Conservation (phyloP, 2,329 filamentous ascomycete species). For the Tolypocladium album region DNA sequence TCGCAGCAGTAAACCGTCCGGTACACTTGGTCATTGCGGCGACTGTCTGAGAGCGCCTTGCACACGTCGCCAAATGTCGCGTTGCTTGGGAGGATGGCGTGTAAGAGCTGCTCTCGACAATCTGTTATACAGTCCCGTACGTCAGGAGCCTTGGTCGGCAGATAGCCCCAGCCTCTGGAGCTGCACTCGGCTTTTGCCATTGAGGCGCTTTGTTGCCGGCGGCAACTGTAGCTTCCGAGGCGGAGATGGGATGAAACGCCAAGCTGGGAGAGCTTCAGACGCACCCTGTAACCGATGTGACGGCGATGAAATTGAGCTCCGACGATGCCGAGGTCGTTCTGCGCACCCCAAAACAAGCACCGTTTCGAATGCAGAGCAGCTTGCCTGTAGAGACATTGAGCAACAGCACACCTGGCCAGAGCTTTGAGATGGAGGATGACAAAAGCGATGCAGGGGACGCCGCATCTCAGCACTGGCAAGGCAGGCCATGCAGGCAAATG, state of each 20-base stretch:
- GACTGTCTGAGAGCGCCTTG: slow-evolving; percentile 15
- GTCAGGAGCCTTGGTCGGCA: slow-evolving; percentile 17
- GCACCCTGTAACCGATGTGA: not conserved
- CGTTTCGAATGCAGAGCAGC: not conserved
- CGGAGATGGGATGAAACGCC: not conserved
- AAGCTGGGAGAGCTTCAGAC: not conserved
- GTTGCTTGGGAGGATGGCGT: slow-evolving; percentile 12
- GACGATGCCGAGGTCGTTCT: not conserved
- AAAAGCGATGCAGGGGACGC: not conserved
- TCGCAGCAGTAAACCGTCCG: slow-evolving; percentile 42
- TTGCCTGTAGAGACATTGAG: not conserved
- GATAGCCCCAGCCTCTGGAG: slow-evolving; percentile 16
- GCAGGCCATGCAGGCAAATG: not conserved
- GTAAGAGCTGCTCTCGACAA: slow-evolving; percentile 22
- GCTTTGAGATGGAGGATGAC: not conserved
- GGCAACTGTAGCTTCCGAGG: not conserved
- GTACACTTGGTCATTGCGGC: slow-evolving; percentile 18
- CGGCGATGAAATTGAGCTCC: not conserved
- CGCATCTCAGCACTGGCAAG: not conserved
- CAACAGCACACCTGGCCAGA: not conserved
- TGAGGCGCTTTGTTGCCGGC: not conserved
- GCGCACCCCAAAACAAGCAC: not conserved
- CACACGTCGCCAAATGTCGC: slow-evolving; percentile 22
- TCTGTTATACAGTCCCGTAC: slow-evolving; percentile 21
- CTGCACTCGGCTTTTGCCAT: slow-evolving; percentile 6